These are phyloP conservation scores for Chlorophyllum brunneum DNA, from an alignment of 768 basidiomycete genomes.

Conservation along the genomic window DNA sequence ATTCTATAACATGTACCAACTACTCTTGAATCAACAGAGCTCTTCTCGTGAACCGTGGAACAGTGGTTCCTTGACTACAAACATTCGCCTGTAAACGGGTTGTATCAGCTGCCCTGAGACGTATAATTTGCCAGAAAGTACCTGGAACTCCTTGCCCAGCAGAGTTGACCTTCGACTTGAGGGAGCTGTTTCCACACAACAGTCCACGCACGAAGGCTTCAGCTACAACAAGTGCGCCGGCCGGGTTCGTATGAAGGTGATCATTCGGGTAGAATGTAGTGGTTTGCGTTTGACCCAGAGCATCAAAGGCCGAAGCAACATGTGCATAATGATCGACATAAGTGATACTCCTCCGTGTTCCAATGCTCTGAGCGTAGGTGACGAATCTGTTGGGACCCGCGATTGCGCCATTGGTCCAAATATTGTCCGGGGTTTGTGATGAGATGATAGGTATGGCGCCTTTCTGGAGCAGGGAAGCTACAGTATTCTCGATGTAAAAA, in stretches of 20 bases:
- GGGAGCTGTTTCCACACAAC: slow-evolving; percentile 32
- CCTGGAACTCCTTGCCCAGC: slow-evolving; percentile 34
- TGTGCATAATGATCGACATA: slow-evolving; percentile 47
- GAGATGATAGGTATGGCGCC: slow-evolving; percentile 45
- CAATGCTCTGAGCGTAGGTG: slow-evolving; percentile 37
- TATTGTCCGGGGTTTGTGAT: slow-evolving; percentile 45
- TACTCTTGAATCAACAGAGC: too few species aligned
- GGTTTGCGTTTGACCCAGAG: slow-evolving; percentile 34
- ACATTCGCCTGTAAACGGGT: background rate
- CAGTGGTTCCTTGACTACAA: background rate
- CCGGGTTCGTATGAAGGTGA: slow-evolving; percentile 41
- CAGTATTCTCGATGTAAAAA: slow-evolving; percentile 42
- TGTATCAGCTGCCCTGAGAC: background rate
- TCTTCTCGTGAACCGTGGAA: too few species aligned
- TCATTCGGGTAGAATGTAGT: slow-evolving; percentile 41
- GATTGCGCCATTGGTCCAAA: slow-evolving; percentile 33
- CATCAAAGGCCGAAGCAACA: slow-evolving; percentile 36
- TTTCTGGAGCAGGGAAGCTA: slow-evolving; percentile 37
- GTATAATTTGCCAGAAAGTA: slow-evolving; percentile 14
- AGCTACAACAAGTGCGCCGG: slow-evolving; percentile 44
- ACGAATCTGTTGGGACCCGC: slow-evolving; percentile 37
- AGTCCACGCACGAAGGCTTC: slow-evolving; percentile 43
- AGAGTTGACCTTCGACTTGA: slow-evolving; percentile 31
- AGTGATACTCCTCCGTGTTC: slow-evolving; percentile 29
- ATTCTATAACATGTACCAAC: too few species aligned